Conservation (phyloP, 345 rosid species). For the Citrus medica region DNA sequence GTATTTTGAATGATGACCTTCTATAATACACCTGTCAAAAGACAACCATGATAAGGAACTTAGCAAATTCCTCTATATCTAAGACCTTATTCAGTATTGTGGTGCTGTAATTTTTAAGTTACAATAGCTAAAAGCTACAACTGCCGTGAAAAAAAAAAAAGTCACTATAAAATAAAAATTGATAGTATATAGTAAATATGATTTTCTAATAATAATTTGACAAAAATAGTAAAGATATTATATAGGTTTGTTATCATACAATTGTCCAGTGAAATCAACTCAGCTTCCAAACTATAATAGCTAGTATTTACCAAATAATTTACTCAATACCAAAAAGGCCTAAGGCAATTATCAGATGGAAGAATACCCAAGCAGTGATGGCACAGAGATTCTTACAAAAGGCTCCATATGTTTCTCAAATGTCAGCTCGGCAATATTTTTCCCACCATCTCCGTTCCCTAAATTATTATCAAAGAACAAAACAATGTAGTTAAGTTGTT, state of each 20-base stretch:
- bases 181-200: too few species aligned
- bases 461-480: slow-evolving; percentile 16
- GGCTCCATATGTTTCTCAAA: slow-evolving; percentile 30
- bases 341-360: not conserved
- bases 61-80: not conserved
- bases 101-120: too few species aligned
- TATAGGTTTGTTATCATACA: too few species aligned
- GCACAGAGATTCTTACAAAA: slow-evolving; percentile 29
- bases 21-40: not conserved
- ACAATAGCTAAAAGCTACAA: too few species aligned
- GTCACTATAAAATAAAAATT: too few species aligned
- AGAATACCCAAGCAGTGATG: not conserved
- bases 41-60: slow-evolving; percentile 1
- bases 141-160: too few species aligned
- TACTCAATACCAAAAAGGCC: too few species aligned
- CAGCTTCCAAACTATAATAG: too few species aligned
- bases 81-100: not conserved
- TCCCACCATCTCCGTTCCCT: slow-evolving; percentile 36
- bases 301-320: too few species aligned
- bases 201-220: too few species aligned
- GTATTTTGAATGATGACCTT: not conserved
- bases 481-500: not conserved
- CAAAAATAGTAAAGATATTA: too few species aligned
- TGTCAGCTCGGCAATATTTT: slow-evolving; percentile 19
- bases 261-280: too few species aligned